Percentiles rank a stretch among this genome's conserved stretches.
These are phyloP conservation scores for Yamadazyma friedrichii DNA, from an alignment of 1,139 yeast genomes.

Conservation along the genomic window DNA sequence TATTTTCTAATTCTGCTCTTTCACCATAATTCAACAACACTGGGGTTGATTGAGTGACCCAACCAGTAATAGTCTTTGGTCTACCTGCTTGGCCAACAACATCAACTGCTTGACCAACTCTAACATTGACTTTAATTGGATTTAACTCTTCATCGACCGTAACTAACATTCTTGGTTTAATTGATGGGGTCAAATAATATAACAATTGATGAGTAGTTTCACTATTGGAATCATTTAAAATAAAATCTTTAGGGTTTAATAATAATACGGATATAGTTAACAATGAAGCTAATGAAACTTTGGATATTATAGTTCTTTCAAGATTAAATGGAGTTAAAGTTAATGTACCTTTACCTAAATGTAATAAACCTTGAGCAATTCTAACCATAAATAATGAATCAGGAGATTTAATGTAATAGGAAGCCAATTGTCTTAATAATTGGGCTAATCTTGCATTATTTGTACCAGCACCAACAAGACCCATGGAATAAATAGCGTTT, in stretches of 20 bases:
- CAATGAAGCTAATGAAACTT: constrained; percentile 87
- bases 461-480: constrained; percentile 97
- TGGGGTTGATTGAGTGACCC: constrained; percentile 99
- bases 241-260: constrained; percentile 76
- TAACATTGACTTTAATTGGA: constrained; percentile 91
- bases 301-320: constrained; percentile 84
- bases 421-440: constrained; percentile 88
- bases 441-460: constrained; percentile 98
- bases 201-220: constrained; percentile 76
- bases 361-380: constrained; percentile 91
- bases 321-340: constrained; percentile 87
- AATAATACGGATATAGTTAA: constrained; percentile 82
- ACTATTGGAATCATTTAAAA: constrained; percentile 45
- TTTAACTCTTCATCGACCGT: constrained; percentile 86
- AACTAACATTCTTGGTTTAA: constrained; percentile 89
- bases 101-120: constrained; percentile 99
- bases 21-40: constrained; percentile 92
- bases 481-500: constrained; percentile 96
- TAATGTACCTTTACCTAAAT: constrained; percentile 93
- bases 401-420: constrained; percentile 87
- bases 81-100: constrained; percentile 99
- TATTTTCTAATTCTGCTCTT: constrained; percentile 92
- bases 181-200: constrained; percentile 83
- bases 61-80: constrained; percentile 97
- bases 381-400: constrained; percentile 92